Evolutionary conservation across 768 basidiomycete species (phyloP).

Genomic region (Lactarius indigo): DNA sequence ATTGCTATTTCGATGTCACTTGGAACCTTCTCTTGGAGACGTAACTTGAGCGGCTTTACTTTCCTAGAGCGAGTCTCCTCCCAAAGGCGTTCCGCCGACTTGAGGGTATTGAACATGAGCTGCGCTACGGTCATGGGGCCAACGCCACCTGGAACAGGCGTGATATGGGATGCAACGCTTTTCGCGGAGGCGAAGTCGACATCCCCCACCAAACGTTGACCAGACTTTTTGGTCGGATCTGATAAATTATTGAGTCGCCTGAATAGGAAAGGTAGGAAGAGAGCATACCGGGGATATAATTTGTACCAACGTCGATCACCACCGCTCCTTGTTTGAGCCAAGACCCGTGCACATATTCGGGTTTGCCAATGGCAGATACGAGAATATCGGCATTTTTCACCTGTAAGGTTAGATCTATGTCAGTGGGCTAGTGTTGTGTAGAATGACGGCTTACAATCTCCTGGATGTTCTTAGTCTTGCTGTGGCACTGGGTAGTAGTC

Average conservation of each 20-base stretch:
- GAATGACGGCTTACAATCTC: constrained; percentile 54
- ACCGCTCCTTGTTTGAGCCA: constrained; percentile 96
- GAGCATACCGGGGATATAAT: constrained; percentile 77
- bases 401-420: constrained; percentile 36
- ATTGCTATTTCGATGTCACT: constrained; percentile 96
- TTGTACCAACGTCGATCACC: constrained; percentile 98
- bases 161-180: constrained; percentile 81
- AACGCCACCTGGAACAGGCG: constrained; percentile 97
- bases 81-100: constrained; percentile 80
- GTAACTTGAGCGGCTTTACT: constrained; percentile 74
- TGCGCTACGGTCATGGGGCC: constrained; percentile 99
- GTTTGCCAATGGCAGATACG: constrained; percentile 93
- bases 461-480: constrained; percentile 77
- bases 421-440: neutral
- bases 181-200: constrained; percentile 83
- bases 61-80: constrained; percentile 61
- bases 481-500: constrained; percentile 98
- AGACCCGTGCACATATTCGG: constrained; percentile 85
- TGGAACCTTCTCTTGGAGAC: constrained; percentile 82
- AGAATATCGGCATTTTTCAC: constrained; percentile 86
- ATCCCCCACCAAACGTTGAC: constrained; percentile 94
- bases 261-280: constrained; percentile 29
- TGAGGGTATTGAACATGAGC: constrained; percentile 92
- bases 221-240: constrained; percentile 89
- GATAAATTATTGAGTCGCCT: neutral